Conservation (phyloP, 148 eudicot species). For the Euryodendron excelsum region DNA sequence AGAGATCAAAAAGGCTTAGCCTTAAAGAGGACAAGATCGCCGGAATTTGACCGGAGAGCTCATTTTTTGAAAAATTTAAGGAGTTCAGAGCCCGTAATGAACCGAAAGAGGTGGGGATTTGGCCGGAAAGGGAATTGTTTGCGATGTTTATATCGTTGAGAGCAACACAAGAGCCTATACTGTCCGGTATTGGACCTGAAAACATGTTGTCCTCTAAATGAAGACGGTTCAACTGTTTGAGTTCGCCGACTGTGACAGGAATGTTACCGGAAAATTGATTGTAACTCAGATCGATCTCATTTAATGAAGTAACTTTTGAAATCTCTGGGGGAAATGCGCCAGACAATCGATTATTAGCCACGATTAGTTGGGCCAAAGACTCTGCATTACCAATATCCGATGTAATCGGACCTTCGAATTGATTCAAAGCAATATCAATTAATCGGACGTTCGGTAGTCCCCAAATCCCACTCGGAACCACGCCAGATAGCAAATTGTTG, state of each 20-base stretch:
- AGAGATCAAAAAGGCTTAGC: conserved; percentile 76
- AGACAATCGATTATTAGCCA: conserved; percentile 48
- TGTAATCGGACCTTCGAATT: conserved; percentile 54
- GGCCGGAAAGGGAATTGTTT: conserved; percentile 52
- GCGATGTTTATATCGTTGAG: conserved; percentile 66
- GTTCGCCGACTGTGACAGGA: conserved; percentile 49
- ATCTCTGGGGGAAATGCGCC: conserved; percentile 64
- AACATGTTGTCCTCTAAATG: conserved; percentile 53
- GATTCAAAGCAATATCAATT: conserved; percentile 59
- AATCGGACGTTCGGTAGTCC: conserved; percentile 59
- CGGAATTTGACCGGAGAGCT: conserved; percentile 71
- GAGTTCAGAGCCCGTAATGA: conserved; percentile 58
- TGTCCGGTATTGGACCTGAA: conserved; percentile 62
- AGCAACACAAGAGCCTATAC: conserved; percentile 50
- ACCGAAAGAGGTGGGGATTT: conserved; percentile 62
- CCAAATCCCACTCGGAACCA: conserved; percentile 78
- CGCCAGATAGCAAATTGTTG: conserved; percentile 64
- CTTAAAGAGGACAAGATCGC: conserved; percentile 47
- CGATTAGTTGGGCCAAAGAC: conserved; percentile 36
- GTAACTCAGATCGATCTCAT: conserved; percentile 41
- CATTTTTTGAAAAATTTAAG: conserved; percentile 64
- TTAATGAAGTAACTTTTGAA: conserved; percentile 39
- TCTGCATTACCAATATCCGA: conserved; percentile 55
- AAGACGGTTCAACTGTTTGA: conserved; percentile 46
- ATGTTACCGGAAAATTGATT: conserved; percentile 55